A percentile compares a stretch with the other conserved stretches of the same genome.
These are phyloP conservation scores for Colletotrichum musae DNA, from an alignment of 2,329 filamentous ascomycete genomes.

Conservation along the genomic window DNA sequence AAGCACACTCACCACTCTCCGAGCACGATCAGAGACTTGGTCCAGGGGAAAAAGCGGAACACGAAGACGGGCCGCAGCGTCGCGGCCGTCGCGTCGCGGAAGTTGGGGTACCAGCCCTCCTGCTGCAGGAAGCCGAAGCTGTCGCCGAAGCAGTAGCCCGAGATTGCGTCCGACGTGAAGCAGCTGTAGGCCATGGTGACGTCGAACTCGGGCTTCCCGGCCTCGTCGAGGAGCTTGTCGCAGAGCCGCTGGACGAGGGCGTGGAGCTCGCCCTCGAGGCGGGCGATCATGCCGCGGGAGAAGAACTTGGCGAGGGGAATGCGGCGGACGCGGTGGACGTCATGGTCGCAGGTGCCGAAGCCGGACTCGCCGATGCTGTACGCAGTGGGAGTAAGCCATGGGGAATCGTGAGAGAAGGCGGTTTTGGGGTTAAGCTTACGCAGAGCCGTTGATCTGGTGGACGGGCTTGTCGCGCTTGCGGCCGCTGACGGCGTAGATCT, in stretches of 20 bases:
- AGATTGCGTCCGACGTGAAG: slow-evolving; percentile 57
- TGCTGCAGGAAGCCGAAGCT: slow-evolving; percentile 51
- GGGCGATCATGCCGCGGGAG: slow-evolving; percentile 47
- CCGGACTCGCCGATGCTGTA: slow-evolving; percentile 42
- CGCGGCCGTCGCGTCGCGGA: slow-evolving; percentile 43
- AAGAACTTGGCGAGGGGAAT: slow-evolving; percentile 50
- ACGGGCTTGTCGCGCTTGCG: slow-evolving; percentile 40
- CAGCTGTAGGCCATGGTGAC: slow-evolving; percentile 55
- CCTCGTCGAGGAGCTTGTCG: slow-evolving; percentile 48
- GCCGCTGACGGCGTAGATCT: slow-evolving; percentile 52
- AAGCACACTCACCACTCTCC: slow-evolving; percentile 34
- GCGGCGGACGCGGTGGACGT: slow-evolving; percentile 47
- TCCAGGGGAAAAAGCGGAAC: slow-evolving; percentile 46
- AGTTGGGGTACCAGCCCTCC: slow-evolving; percentile 54
- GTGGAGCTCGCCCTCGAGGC: slow-evolving; percentile 50
- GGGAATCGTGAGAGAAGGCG: background rate
- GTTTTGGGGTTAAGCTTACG: slow-evolving; percentile 3
- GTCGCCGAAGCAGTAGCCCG: slow-evolving; percentile 55
- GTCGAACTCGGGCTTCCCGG: slow-evolving; percentile 48
- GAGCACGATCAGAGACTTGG: slow-evolving; percentile 39
- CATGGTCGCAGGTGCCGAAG: slow-evolving; percentile 47
- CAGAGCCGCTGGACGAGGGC: slow-evolving; percentile 46
- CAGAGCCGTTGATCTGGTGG: slow-evolving; percentile 42
- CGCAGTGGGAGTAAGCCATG: slow-evolving; percentile 12
- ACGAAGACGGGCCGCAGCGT: slow-evolving; percentile 43